Evolutionary conservation across 2,329 filamentous ascomycete species (phyloP).

Genomic region (Fusarium nurragi): DNA sequence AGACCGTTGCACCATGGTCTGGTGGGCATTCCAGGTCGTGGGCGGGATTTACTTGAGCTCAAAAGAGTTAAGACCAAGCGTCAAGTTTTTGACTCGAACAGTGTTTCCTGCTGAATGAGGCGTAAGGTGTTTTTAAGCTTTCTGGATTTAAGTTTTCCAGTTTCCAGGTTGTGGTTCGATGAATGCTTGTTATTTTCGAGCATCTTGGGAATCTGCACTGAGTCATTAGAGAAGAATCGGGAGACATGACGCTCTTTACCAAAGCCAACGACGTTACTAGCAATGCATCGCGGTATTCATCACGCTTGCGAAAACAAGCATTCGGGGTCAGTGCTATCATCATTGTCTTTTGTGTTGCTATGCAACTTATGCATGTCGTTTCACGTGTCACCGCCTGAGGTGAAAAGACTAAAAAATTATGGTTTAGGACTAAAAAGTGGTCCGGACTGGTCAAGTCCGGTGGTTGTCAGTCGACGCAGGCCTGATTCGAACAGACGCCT

Average conservation of each 20-base stretch:
- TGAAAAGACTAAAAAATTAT: neutral
- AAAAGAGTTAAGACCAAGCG: neutral
- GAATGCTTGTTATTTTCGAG: neutral
- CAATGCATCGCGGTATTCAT: no score
- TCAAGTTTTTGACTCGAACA: neutral
- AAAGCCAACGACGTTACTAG: no score
- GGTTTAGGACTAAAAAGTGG: neutral
- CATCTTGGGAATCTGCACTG: neutral
- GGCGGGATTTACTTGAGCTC: neutral
- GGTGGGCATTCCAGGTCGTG: neutral
- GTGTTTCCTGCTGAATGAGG: neutral
- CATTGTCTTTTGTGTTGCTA: neutral
- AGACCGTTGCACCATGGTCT: neutral
- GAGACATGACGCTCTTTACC: neutral
- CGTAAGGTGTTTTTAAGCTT: neutral
- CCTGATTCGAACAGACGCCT: constrained; percentile 34
- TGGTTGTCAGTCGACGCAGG: constrained; percentile 1
- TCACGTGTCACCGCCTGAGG: neutral
- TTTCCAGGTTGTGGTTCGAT: neutral
- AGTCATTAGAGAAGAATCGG: neutral
- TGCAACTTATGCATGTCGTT: no score
- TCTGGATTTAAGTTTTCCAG: neutral
- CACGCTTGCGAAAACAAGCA: no score
- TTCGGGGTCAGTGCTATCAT: neutral
- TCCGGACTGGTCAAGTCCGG: neutral